Percentiles rank a stretch among this genome's conserved stretches.
Conservation (phyloP, 2,329 filamentous ascomycete genomes). For the Sclerotinia spermophila region DNA sequence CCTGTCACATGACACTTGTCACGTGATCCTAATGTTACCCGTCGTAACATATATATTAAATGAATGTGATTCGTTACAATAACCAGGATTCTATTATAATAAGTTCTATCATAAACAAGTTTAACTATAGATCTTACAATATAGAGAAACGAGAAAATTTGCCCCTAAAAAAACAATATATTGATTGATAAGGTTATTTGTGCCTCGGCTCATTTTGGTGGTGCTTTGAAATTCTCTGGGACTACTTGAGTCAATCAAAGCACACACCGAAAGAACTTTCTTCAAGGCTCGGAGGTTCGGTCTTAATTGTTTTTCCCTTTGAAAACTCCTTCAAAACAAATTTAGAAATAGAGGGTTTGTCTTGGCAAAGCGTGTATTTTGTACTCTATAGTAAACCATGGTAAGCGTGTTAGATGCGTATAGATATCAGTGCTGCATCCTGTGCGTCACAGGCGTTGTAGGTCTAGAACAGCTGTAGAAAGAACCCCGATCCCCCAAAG, state of each 20-base stretch:
- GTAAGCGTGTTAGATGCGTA: not conserved
- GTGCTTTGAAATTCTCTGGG: not conserved
- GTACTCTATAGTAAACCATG: not conserved
- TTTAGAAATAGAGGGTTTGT: not conserved
- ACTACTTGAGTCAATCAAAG: not conserved
- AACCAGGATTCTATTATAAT: too few relatives aligned
- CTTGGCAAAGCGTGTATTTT: not conserved
- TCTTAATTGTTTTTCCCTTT: not conserved
- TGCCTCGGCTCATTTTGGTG: not conserved
- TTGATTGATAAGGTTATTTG: not conserved
- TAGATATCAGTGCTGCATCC: not conserved
- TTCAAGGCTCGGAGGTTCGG: not conserved
- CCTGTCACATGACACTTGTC: too few relatives aligned
- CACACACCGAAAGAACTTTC: not conserved
- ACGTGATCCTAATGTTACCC: too few relatives aligned
- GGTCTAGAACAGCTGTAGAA: slow-evolving; percentile 10
- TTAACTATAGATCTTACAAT: too few relatives aligned
- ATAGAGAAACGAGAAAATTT: not conserved
- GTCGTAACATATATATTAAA: too few relatives aligned
- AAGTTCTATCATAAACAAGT: too few relatives aligned
- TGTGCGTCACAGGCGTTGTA: not conserved
- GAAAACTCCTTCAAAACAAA: not conserved
- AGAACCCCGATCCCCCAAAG: not conserved
- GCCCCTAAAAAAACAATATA: not conserved
- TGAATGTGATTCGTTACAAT: too few relatives aligned